Conservation (phyloP, 2,329 filamentous ascomycete genomes). For the Sporothrix humicola region DNA sequence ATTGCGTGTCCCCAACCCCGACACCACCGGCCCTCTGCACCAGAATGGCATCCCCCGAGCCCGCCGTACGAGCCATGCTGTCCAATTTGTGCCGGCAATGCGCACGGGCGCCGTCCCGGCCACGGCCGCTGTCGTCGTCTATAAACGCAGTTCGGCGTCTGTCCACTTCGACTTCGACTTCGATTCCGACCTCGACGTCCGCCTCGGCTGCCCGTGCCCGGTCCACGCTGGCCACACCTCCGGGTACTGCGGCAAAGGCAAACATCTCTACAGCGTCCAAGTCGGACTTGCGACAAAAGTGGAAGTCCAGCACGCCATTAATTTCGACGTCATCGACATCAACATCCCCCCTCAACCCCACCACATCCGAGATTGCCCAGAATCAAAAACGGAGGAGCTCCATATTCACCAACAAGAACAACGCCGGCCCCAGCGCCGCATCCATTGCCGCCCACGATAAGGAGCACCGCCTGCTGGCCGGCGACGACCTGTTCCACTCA, state of each 20-base stretch:
- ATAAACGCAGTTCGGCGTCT: conserved; percentile 14
- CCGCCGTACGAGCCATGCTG: conserved; percentile 39
- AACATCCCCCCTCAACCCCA: not conserved
- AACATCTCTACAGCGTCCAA: not conserved
- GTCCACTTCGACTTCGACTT: not conserved
- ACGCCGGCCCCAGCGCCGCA: not conserved
- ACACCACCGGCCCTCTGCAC: conserved; percentile 8
- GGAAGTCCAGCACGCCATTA: not conserved
- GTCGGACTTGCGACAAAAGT: not conserved
- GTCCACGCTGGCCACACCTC: conserved; percentile 19
- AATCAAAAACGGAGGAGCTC: conserved; percentile 19
- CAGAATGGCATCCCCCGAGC: conserved; percentile 38
- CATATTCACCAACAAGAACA: not conserved
- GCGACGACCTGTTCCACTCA: conserved; percentile 90
- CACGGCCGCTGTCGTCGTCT: conserved; percentile 28
- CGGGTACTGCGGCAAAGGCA: not conserved
- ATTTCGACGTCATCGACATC: not conserved
- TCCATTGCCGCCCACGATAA: conserved; percentile 38
- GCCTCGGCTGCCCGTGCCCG: conserved; percentile 15
- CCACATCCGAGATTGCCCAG: conserved; percentile 31
- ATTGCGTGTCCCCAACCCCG: conserved; percentile 15
- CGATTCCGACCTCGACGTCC: too few relatives aligned
- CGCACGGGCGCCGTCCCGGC: conserved; percentile 33
- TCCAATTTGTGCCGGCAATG: conserved; percentile 41
- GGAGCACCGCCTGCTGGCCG: conserved; percentile 54